Conservation (phyloP, 2,329 filamentous ascomycete species). For the Microdochium trichocladiopsis region DNA sequence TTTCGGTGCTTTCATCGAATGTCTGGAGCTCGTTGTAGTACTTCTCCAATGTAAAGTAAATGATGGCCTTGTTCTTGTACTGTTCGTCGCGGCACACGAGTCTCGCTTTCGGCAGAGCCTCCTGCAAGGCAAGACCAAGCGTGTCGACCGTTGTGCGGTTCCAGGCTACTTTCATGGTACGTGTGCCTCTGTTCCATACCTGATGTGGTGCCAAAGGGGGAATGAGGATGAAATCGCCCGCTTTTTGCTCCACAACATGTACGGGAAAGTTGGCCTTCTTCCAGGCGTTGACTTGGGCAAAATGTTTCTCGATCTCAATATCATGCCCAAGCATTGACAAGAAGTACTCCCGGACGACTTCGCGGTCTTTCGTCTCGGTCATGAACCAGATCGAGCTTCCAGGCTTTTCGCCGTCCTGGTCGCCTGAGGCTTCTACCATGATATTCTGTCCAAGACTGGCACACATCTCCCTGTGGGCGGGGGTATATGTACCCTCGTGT, state of each 20-base stretch:
- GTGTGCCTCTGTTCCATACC: slow-evolving; percentile 94
- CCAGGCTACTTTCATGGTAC: slow-evolving; percentile 97
- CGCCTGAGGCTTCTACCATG: slow-evolving; percentile 85
- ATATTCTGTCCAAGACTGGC: slow-evolving; percentile 94
- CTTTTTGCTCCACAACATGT: slow-evolving; percentile 84
- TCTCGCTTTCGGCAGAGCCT: slow-evolving; percentile 81
- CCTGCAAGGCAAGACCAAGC: slow-evolving; percentile 74
- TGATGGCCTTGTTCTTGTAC: slow-evolving; percentile 96
- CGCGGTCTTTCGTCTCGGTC: slow-evolving; percentile 91
- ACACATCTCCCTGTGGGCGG: slow-evolving; percentile 95
- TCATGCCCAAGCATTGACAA: slow-evolving; percentile 89
- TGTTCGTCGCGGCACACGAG: slow-evolving; percentile 95
- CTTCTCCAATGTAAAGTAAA: slow-evolving; percentile 79
- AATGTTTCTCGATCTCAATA: slow-evolving; percentile 94
- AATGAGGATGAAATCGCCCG: slow-evolving; percentile 88
- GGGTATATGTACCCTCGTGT: slow-evolving; percentile 94
- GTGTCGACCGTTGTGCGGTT: slow-evolving; percentile 93
- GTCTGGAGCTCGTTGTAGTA: slow-evolving; percentile 58
- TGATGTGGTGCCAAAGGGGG: slow-evolving; percentile 92
- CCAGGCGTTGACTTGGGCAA: slow-evolving; percentile 93
- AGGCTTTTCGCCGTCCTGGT: slow-evolving; percentile 66
- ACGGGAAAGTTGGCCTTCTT: slow-evolving; percentile 90
- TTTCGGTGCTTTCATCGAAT: slow-evolving; percentile 41
- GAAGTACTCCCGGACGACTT: slow-evolving; percentile 89
- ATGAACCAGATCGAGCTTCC: slow-evolving; percentile 98